Conservation (phyloP, 352 stramenopile species). For the Pythium rhizo-oryzae region DNA sequence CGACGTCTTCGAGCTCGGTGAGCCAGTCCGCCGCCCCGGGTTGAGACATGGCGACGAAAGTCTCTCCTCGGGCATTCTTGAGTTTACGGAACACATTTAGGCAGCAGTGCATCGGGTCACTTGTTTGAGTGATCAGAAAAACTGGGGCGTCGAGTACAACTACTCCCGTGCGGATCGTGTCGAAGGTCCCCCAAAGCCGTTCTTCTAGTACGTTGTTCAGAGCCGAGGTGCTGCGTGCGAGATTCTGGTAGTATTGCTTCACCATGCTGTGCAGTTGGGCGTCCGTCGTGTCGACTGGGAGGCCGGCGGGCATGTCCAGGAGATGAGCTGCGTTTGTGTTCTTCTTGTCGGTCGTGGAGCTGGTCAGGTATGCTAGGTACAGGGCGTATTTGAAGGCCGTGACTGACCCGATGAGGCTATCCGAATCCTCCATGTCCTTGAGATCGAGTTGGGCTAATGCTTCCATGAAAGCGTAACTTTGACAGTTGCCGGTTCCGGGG, state of each 20-base stretch:
- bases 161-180: constrained; percentile 2
- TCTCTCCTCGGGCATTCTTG: not conserved
- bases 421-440: not conserved
- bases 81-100: constrained; percentile 2
- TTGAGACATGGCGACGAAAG: not conserved
- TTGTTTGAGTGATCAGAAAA: constrained; percentile 5
- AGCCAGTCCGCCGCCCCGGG: constrained; percentile 5
- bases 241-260: not conserved
- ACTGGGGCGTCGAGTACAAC: not conserved
- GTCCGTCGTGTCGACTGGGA: not conserved
- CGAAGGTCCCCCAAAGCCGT: constrained; percentile 4
- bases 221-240: constrained; percentile 1
- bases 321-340: not conserved
- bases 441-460: not conserved
- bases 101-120: not conserved
- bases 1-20: not conserved
- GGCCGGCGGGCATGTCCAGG: not conserved
- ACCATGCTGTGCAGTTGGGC: not conserved
- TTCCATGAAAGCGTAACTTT: constrained; percentile 9
- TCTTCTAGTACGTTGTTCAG: not conserved
- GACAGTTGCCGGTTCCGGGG: constrained; percentile 10
- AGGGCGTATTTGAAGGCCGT: not conserved
- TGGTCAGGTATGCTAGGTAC: not conserved
- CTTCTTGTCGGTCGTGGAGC: not conserved
- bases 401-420: not conserved